Evolutionary conservation across 2,329 filamentous ascomycete species (phyloP), one percentile per base, ranked within the genome.

Genomic region (Salinomyces thailandicus): DNA sequence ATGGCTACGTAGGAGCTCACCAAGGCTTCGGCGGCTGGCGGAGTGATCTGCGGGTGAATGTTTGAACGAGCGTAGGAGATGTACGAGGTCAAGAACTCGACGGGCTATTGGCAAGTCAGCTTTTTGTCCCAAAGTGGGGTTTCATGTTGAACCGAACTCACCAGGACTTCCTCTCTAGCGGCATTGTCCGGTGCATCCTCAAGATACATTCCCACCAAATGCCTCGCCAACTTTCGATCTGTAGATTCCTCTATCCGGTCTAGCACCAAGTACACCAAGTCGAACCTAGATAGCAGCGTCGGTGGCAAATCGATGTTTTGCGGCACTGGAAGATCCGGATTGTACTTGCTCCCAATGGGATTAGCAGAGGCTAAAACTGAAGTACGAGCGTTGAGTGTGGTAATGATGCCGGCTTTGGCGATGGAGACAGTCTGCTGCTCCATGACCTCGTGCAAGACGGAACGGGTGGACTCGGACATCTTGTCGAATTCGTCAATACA

Each of bases 221-320:
- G 91, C 55, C 87, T 82, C 9, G 91, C 91, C 38, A 98, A 69
- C 30, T 85, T 79, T 44, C 87, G 81, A 60, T 98, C 91, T 37
- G 73, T 79, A 54, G 82, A 81, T 63, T 96, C 91, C 54, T 96
- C 89, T 34, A 93, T 80, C 5, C 84, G 84, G 58, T 98, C 91
- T 32, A 98, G 77, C 29, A 98, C 91, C 1, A 98, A 77, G 57
- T 98, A 98, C 34, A 98, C 89, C 5, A 98, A 69, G 59, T 98
- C 91, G 58, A 98, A 98, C 69, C 91, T 81, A 4, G 87, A 95
- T 35, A 98, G 74, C 5, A 98, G 71, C 0, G 91, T 98, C 0
- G 91, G 91, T 1, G 91, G 91, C 6, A 98, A 75, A 55, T 98
- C 91, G 51, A 98, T 98, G 61, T 98, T 98, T 54, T 96, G 87